phyloP scores from a whole-genome alignment of 2,329 filamentous ascomycete genomes.

The Talaromyces pinophilus region DNA sequence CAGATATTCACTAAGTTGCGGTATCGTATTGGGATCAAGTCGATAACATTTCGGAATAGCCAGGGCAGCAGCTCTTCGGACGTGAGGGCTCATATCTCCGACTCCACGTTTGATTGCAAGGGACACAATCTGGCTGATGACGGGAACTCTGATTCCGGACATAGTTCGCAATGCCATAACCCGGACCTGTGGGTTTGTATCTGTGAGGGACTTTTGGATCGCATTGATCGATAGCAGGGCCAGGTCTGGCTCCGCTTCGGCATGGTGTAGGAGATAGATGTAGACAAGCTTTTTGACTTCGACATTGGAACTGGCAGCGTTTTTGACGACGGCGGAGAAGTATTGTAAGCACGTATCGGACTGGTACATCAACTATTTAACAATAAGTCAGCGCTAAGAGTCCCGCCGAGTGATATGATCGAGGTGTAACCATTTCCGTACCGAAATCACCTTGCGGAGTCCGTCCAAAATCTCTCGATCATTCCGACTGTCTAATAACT shows the following conservation, averaged over 20 bases:
- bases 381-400: neutral
- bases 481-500: constrained; percentile 88
- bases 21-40: constrained; percentile 80
- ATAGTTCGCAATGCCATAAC: constrained; percentile 93
- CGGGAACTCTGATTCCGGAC: constrained; percentile 94
- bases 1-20: constrained; percentile 82
- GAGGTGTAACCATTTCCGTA: constrained; percentile 46
- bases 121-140: constrained; percentile 96
- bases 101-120: constrained; percentile 92
- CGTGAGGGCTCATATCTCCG: constrained; percentile 91
- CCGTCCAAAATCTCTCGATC: constrained; percentile 93
- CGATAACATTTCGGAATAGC: constrained; percentile 96
- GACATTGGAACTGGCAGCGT: constrained; percentile 88
- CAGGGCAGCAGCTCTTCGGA: constrained; percentile 87
- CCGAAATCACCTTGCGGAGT: constrained; percentile 81
- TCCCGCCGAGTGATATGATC: no score
- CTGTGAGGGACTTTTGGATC: constrained; percentile 95
- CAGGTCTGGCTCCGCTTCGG: constrained; percentile 92
- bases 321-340: constrained; percentile 98
- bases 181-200: constrained; percentile 84
- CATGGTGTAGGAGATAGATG: constrained; percentile 95
- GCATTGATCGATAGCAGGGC: constrained; percentile 97
- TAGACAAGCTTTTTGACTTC: constrained; percentile 98
- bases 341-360: constrained; percentile 84
- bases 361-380: constrained; percentile 84